phyloP scores from a whole-genome alignment of 2,329 filamentous ascomycete genomes.

The Zasmidium cellare region DNA sequence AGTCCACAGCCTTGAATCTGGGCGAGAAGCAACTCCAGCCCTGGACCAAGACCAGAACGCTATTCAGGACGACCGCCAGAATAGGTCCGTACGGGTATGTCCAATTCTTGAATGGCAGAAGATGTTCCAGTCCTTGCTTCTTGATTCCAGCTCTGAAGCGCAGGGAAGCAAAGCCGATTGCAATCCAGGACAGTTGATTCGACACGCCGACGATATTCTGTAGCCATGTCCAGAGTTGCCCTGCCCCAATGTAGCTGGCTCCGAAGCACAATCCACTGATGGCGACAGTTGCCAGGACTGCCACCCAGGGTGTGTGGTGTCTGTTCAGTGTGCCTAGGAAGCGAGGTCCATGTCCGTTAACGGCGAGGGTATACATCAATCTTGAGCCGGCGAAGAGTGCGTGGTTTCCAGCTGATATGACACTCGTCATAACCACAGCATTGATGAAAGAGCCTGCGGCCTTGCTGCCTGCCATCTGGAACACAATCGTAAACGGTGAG shows the following conservation, averaged over 20 bases:
- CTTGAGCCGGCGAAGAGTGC: conserved; percentile 59
- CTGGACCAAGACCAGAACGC: conserved; percentile 62
- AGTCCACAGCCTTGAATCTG: conserved; percentile 57
- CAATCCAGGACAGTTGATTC: conserved; percentile 66
- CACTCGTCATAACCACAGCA: conserved; percentile 60
- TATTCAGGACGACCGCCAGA: conserved; percentile 58
- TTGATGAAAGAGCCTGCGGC: conserved; percentile 61
- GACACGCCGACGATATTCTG: conserved; percentile 69
- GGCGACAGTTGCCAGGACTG: conserved; percentile 43
- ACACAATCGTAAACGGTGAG: conserved; percentile 62
- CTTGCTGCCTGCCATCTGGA: conserved; percentile 57
- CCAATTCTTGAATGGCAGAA: conserved; percentile 66
- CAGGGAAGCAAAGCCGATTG: conserved; percentile 65
- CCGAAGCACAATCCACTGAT: conserved; percentile 58
- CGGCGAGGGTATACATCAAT: conserved; percentile 57
- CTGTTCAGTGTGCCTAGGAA: conserved; percentile 53
- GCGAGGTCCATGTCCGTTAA: conserved; percentile 57
- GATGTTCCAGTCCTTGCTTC: conserved; percentile 60
- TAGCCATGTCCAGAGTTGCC: conserved; percentile 66
- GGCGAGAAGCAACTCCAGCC: conserved; percentile 65
- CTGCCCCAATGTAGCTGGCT: conserved; percentile 63
- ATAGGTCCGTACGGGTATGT: conserved; percentile 65
- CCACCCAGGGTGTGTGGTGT: conserved; percentile 55
- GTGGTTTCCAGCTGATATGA: conserved; percentile 61
- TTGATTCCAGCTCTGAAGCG: conserved; percentile 62